Percentiles rank a stretch among this genome's conserved stretches.
Conservation (phyloP, 1,284 basidiomycete genomes). For the Moniliophthora roreri region DNA sequence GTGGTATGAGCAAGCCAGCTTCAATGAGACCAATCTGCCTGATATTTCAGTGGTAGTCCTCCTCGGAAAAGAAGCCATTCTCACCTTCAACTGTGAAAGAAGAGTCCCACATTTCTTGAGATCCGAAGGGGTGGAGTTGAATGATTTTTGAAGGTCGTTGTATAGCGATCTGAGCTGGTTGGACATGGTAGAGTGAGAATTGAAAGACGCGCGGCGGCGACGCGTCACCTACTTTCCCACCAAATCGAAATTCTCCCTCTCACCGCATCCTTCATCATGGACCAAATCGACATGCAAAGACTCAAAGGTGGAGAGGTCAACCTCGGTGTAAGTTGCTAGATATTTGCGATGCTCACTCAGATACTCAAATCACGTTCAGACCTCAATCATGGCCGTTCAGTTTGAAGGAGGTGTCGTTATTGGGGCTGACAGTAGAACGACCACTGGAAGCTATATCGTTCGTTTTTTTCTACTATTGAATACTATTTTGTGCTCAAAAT, state of each 20-base stretch:
- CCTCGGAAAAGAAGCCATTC: not conserved
- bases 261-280: conserved; percentile 49
- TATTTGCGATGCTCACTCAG: not conserved
- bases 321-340: conserved; percentile 72
- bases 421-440: conserved; percentile 96
- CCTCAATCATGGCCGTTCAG: conserved; percentile 99
- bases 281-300: conserved; percentile 69
- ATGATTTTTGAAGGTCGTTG: conserved; percentile 60
- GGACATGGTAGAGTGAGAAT: conserved; percentile 42
- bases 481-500: conserved; percentile 6
- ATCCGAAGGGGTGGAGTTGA: conserved; percentile 61
- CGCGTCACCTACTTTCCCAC: conserved; percentile 51
- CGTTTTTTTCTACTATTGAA: not conserved
- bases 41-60: not conserved
- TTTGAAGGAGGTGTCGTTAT: conserved; percentile 95
- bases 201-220: conserved; percentile 42
- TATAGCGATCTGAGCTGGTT: conserved; percentile 61
- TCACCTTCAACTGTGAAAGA: conserved; percentile 74
- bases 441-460: conserved; percentile 95
- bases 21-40: conserved; percentile 76
- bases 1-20: conserved; percentile 72
- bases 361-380: conserved; percentile 48
- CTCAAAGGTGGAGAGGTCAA: conserved; percentile 94
- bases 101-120: conserved; percentile 62
- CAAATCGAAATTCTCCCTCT: conserved; percentile 23